Base-by-base conservation (phyloP, 768 basidiomycete genomes). In the Trametopsis cervina region DNA sequence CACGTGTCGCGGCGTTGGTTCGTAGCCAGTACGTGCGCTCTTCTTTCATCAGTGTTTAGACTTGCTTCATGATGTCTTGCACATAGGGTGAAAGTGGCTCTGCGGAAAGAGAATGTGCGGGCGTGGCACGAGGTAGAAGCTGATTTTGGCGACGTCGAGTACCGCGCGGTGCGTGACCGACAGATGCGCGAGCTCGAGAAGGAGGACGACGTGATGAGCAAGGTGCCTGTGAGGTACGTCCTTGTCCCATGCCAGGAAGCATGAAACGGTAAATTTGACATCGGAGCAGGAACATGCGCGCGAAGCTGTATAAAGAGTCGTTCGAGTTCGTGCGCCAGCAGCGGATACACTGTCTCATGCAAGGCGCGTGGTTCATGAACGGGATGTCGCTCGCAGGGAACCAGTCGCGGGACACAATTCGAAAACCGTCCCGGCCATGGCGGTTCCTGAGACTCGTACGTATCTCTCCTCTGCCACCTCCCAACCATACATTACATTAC, bases 281-380 rank as follows among this genome's bases (percentile, higher is more conserved):
- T 39, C 22, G 10, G 25, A 9, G 1, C 57, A 93, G 90, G 46
- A 91, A 88, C 61, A 69, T 96, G 38, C 81, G 89, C 17, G 81
- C 81, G 37, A 89, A 89, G 55, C 71, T 96, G 18, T 88, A 88
- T 71, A 89, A 82, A 59, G 92, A 96, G 62, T 91, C 89, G 12
- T 89, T 80, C 54, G 89, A 91, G 59, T 94, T 93, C 58, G 87
- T 96, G 18, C 75, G 84, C 36, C 83, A 87, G 61, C 92, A 96
- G 64, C 76, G 92, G 45, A 84, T 93, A 59, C 84, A 89, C 54
- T 94, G 91, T 59, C 66, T 96, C 33, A 68, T 90, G 40, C 85
- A 91, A 61, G 92, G 92, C 25, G 86, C 89, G 18, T 96, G 92
- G 92, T 94, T 96, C 64, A 78, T 89, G 53, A 91, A 85, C 57